Percentiles rank a stretch among this genome's conserved stretches.
Conservation (phyloP, 2,329 filamentous ascomycete species). For the Penicillium sp. region DNA sequence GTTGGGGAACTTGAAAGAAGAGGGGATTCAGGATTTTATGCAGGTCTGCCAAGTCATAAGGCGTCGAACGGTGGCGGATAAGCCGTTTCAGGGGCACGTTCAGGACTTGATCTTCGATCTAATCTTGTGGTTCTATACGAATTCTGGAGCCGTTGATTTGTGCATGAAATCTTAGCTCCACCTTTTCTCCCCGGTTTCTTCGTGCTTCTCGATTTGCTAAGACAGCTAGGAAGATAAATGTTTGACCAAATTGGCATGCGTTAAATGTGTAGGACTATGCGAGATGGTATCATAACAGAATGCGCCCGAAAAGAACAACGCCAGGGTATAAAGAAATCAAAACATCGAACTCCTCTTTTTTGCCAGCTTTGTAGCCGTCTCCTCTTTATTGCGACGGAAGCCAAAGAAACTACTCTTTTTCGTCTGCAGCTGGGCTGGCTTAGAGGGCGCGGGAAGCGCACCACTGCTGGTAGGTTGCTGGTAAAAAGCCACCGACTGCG, state of each 20-base stretch:
- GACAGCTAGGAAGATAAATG: too few relatives aligned
- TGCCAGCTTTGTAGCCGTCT: constrained; percentile 36
- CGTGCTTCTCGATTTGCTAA: too few relatives aligned
- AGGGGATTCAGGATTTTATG: neutral
- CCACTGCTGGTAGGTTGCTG: constrained; percentile 15
- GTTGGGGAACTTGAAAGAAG: neutral
- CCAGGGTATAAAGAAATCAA: constrained; percentile 29
- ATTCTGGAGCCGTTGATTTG: neutral
- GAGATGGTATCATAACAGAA: neutral
- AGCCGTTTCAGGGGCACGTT: neutral
- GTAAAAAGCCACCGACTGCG: constrained; percentile 5
- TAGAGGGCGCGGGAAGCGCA: constrained; percentile 6
- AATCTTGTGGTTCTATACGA: neutral
- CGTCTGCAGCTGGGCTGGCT: constrained; percentile 30
- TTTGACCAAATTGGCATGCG: neutral
- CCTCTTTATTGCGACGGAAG: constrained; percentile 39
- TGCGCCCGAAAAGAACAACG: neutral
- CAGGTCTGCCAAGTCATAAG: neutral
- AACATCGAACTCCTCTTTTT: constrained; percentile 53
- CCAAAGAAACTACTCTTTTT: constrained; percentile 51
- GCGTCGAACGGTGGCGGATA: neutral
- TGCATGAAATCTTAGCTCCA: too few relatives aligned
- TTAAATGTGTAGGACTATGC: neutral
- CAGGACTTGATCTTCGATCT: neutral
- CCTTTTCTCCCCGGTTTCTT: too few relatives aligned